Base-by-base conservation (phyloP, 352 stramenopile genomes). In the Globisporangium middletonii region DNA sequence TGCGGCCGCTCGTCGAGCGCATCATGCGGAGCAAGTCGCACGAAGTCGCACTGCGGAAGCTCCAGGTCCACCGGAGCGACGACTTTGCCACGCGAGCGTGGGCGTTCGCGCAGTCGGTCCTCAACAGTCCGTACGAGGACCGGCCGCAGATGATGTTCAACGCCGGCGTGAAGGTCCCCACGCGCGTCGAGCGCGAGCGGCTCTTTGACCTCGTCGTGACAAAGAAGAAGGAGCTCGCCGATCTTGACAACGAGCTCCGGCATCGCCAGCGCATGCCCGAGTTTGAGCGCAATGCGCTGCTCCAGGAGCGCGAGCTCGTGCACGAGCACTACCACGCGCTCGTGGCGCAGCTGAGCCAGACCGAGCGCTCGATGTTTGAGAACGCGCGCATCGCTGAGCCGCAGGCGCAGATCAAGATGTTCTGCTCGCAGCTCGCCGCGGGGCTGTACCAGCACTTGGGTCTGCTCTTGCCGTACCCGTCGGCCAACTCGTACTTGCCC, bases 401-500 rank as follows among this genome's bases (percentile, higher is more conserved):
- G 18, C 53, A 57, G 8, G 66, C 71, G 12, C 61, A 64, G 45
- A 69, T 63, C 54, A 89, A 90, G 52, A 81, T 86, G 68, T 94
- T 93, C 59, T 95, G 86, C 68, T 92, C 83, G 41, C 82, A 95
- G 59, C 67, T 95, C 33, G 79, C 88, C 9, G 83, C 86, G 0
- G 69, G 72, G 1, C 59, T 95, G 46, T 95, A 94, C 59, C 86
- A 95, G 61, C 77, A 92, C 37, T 58, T 95, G 2, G 82, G 80
- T 2, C 51, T 94, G 11, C 53, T 95, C 43, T 57, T 94, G 50
- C 83, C 78, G 35, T 95, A 95, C 52, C 86, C 86, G 44, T 88
- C 83, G 19, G 73, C 83, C 0, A 93, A 89, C 50, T 95, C 82
- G 57, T 95, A 95, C 57, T 59, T 92, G 45, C 86, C 83, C n/a